phyloP scores from a whole-genome alignment of 169 alveolate genomes.

The Nephromyces sp. region DNA sequence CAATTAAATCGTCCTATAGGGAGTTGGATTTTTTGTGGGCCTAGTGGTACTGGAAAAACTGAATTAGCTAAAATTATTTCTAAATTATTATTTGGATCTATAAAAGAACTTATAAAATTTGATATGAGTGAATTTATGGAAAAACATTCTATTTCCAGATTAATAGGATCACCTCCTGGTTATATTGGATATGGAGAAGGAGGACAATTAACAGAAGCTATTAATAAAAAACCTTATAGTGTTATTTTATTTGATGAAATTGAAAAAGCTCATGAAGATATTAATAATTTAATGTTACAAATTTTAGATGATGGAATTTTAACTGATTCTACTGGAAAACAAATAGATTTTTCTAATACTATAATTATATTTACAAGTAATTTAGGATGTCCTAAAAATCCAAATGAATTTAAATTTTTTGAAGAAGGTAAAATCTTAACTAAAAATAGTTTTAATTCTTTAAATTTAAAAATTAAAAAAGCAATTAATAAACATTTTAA shows the following conservation, averaged over 20 bases:
- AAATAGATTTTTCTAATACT: slow-evolving; percentile 67
- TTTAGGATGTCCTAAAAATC: slow-evolving; percentile 41
- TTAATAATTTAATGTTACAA: slow-evolving; percentile 32
- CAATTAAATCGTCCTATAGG: slow-evolving; percentile 76
- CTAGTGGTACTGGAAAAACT: slow-evolving; percentile 76
- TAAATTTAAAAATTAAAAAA: neutral
- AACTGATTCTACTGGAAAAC: slow-evolving; percentile 68
- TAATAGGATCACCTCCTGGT: slow-evolving; percentile 86
- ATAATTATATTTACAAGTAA: slow-evolving; percentile 71
- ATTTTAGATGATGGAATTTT: slow-evolving; percentile 72
- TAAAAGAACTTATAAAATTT: slow-evolving; percentile 51
- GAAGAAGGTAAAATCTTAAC: too few species aligned
- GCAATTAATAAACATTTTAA: neutral
- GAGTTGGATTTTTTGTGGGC: slow-evolving; percentile 71
- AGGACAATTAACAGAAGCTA: slow-evolving; percentile 78
- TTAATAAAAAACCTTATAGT: slow-evolving; percentile 69
- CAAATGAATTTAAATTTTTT: too few species aligned
- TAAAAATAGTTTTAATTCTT: neutral
- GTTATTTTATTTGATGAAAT: slow-evolving; percentile 74
- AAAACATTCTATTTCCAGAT: slow-evolving; percentile 66
- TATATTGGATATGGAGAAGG: slow-evolving; percentile 80
- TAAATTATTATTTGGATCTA: slow-evolving; percentile 61
- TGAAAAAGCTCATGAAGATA: slow-evolving; percentile 82
- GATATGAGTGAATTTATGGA: slow-evolving; percentile 82
- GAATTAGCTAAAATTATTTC: slow-evolving; percentile 76